Base-by-base conservation (phyloP, 176 grass and related monocot genomes). In the Juncus inflexus region DNA sequence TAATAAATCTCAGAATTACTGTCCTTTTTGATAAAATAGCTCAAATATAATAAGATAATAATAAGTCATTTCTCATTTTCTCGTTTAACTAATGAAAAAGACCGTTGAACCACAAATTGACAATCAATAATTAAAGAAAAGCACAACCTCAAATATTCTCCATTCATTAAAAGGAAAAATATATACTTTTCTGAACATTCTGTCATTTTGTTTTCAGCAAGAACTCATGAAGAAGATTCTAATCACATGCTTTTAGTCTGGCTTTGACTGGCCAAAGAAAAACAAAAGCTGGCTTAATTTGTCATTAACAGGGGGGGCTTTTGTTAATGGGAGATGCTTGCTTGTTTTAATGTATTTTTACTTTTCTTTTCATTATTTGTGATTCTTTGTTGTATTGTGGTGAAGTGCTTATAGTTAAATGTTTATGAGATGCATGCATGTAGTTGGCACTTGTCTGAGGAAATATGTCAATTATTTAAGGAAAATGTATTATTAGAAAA, bases 141-240 rank as follows among this genome's bases (percentile, higher is more conserved):
- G 19, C 38, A 42, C 10, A 14, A 35, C 7, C 45, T 66, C 13
- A 42, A 42, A 47, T 13, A 54, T 1, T 58, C 28, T 36, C 14
- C 69, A 58, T 59, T 78, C 51, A 64, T 13, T 55, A 9, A 62
- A 65, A 50, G 56, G 66, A 67, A 40, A 64, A 90, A 55, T 61
- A 49, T 69, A 78, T 40, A 35, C 75, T 64, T 41, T 64, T 51
- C 66, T 58, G 62, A 15, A 55, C 41, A 69, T 47, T 59, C 51
- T 76, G 60, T 76, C 71, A 35, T 53, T 64, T 76, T 15, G 78
- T 45, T 39, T 80, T 65, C 75, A 74, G 66, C 87, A 96, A 87
- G 92, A 91, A 35, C 50, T 81, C 62, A 79, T 83, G 52, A 89
- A 81, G 76, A 87, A 74, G 77, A 74, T 86, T 74, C 73, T 83